Conservation (phyloP, 495 filamentous ascomycete species). For the Aspergillus indologenus region DNA sequence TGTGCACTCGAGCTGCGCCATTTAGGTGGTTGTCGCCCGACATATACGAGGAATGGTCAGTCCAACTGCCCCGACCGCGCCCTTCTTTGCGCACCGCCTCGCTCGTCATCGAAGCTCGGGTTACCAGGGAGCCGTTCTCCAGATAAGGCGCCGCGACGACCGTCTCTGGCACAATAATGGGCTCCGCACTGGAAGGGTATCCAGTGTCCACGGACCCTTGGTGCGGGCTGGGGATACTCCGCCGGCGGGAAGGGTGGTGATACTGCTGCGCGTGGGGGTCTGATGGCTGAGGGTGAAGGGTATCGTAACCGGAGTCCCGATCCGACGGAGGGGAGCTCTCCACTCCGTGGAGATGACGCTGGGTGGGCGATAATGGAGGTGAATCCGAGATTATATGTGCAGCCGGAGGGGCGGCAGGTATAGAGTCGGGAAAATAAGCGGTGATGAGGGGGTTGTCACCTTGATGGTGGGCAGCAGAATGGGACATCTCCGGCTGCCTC, state of each 20-base stretch:
- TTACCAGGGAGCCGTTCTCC: constrained; percentile 26
- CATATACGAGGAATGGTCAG: constrained; percentile 43
- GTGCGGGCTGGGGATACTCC: constrained; percentile 1
- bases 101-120: constrained; percentile 28
- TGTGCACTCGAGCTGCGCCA: constrained; percentile 27
- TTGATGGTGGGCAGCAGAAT: constrained; percentile 41
- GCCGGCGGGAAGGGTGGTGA: constrained; percentile 13
- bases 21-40: constrained; percentile 32
- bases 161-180: constrained; percentile 18
- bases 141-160: constrained; percentile 21
- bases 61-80: constrained; percentile 34
- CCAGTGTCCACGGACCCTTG: constrained; percentile 13
- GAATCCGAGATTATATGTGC: constrained; percentile 24
- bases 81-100: constrained; percentile 34
- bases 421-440: constrained; percentile 21
- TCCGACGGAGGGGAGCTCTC: constrained; percentile 12
- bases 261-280: constrained; percentile 9
- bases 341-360: constrained; percentile 7
- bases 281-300: constrained; percentile 10
- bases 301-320: constrained; percentile 8
- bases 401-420: constrained; percentile 23
- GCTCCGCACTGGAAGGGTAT: constrained; percentile 11
- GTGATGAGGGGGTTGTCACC: constrained; percentile 27
- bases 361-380: constrained; percentile 13
- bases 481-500: constrained; percentile 42